Conservation (phyloP, 2,329 filamentous ascomycete genomes). For the Fusarium newnesense region DNA sequence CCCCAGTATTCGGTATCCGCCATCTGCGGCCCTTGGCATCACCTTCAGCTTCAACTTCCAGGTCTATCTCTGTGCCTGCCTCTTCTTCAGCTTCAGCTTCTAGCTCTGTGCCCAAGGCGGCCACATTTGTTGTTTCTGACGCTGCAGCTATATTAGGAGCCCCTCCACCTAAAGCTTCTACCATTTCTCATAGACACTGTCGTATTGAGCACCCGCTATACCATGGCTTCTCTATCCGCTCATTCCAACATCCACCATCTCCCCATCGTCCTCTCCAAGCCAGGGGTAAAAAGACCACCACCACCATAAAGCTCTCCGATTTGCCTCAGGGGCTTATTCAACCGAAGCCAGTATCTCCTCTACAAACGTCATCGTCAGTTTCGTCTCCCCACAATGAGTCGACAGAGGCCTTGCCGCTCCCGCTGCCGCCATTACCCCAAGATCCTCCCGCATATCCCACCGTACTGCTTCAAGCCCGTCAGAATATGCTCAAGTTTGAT, state of each 20-base stretch:
- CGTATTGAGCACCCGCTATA: conserved; percentile 5
- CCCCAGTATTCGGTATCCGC: conserved; percentile 38
- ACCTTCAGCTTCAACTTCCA: conserved; percentile 10
- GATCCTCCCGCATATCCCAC: conserved; percentile 76
- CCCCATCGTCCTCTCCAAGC: conserved; percentile 35
- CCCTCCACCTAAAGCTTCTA: conserved; percentile 5
- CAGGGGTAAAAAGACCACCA: conserved; percentile 65
- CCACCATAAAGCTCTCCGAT: conserved; percentile 64
- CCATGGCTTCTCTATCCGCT: conserved; percentile 27
- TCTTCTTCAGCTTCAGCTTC: conserved; percentile 3
- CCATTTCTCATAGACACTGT: not conserved
- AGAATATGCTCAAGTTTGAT: conserved; percentile 89
- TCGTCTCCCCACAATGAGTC: conserved; percentile 23
- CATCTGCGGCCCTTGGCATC: conserved; percentile 42
- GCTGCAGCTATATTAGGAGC: conserved; percentile 1
- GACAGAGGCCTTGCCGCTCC: conserved; percentile 17
- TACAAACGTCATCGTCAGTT: conserved; percentile 30
- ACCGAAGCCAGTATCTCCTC: conserved; percentile 28
- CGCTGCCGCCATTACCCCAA: conserved; percentile 48
- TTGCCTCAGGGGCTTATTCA: conserved; percentile 64
- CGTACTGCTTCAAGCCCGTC: conserved; percentile 86
- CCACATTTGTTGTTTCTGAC: not conserved
- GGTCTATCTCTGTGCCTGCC: not conserved
- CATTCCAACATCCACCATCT: conserved; percentile 37
- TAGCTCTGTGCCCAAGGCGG: conserved; percentile 9